phyloP scores from a whole-genome alignment of 495 filamentous ascomycete genomes.

The Hypomontagnella submonticulosa region DNA sequence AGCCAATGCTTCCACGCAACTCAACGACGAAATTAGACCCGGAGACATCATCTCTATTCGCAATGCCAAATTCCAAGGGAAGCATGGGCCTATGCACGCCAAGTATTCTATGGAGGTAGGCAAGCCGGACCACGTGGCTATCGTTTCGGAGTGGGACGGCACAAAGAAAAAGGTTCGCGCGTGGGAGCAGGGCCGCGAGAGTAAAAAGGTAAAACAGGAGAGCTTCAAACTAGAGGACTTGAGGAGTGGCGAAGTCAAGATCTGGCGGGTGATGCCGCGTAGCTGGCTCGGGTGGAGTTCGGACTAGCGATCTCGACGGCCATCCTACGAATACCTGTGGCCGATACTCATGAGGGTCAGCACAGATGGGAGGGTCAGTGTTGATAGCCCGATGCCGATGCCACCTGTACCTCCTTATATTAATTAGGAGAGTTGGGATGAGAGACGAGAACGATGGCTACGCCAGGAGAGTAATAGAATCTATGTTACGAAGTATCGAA shows the following conservation, averaged over 20 bases:
- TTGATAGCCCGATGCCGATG: constrained; percentile 37
- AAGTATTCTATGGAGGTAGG: constrained; percentile 93
- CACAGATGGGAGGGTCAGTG: constrained; percentile 36
- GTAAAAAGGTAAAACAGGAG: constrained; percentile 92
- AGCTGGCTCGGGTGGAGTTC: constrained; percentile 90
- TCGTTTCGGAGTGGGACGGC: constrained; percentile 99
- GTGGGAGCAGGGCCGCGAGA: constrained; percentile 96
- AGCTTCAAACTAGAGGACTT: constrained; percentile 93
- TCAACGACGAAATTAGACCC: constrained; percentile 92
- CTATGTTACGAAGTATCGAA: not conserved
- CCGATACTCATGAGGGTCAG: constrained; percentile 41
- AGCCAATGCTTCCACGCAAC: constrained; percentile 88
- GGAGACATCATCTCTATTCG: constrained; percentile 95
- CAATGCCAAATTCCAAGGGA: constrained; percentile 94
- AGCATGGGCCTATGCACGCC: constrained; percentile 92
- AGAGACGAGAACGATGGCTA: too few relatives aligned
- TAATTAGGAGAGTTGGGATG: not conserved
- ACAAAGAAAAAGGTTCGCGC: constrained; percentile 97
- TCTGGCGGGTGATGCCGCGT: constrained; percentile 94
- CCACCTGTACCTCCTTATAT: constrained; percentile 6
- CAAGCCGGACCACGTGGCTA: constrained; percentile 89
- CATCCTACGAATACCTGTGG: constrained; percentile 35
- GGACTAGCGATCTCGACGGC: constrained; percentile 43
- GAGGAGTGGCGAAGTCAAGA: constrained; percentile 93
- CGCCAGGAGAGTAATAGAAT: too few relatives aligned